Conservation (phyloP, 1,139 yeast genomes). For the Candida labiduridarum region DNA sequence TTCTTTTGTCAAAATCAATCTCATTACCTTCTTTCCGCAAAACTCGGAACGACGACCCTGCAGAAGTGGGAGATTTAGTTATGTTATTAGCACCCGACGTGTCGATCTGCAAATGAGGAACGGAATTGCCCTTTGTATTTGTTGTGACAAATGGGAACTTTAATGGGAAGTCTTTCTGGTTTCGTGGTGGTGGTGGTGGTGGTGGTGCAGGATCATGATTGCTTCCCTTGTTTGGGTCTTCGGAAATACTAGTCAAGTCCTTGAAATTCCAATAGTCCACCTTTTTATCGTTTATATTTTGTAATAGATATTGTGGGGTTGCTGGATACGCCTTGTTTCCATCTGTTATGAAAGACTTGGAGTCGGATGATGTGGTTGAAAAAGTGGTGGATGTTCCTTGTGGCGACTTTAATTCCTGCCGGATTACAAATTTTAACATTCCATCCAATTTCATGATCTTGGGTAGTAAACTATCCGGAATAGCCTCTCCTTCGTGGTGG, state of each 20-base stretch:
- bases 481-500: slow-evolving; percentile 60
- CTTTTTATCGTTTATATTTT: slow-evolving; percentile 34
- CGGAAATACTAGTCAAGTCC: slow-evolving; percentile 34
- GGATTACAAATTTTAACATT: slow-evolving; percentile 44
- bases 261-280: slow-evolving; percentile 68
- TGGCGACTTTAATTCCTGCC: slow-evolving; percentile 42
- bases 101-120: slow-evolving; percentile 33
- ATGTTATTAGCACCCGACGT: slow-evolving; percentile 20
- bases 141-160: slow-evolving; percentile 16
- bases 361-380: slow-evolving; percentile 49
- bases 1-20: slow-evolving; percentile 78
- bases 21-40: slow-evolving; percentile 56
- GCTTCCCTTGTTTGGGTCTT: slow-evolving; percentile 8
- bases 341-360: slow-evolving; percentile 49
- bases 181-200: slow-evolving; percentile 4
- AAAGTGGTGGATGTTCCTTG: slow-evolving; percentile 31
- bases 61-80: slow-evolving; percentile 13
- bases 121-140: slow-evolving; percentile 6
- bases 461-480: slow-evolving; percentile 51
- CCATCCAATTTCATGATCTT: slow-evolving; percentile 34
- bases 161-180: slow-evolving; percentile 15
- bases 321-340: slow-evolving; percentile 49
- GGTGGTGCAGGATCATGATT: neutral
- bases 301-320: slow-evolving; percentile 63
- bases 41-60: slow-evolving; percentile 55